Evolutionary conservation across 306 rosid species (phyloP), one percentile per base, ranked within the genome.

Genomic region (Rosa chinensis): DNA sequence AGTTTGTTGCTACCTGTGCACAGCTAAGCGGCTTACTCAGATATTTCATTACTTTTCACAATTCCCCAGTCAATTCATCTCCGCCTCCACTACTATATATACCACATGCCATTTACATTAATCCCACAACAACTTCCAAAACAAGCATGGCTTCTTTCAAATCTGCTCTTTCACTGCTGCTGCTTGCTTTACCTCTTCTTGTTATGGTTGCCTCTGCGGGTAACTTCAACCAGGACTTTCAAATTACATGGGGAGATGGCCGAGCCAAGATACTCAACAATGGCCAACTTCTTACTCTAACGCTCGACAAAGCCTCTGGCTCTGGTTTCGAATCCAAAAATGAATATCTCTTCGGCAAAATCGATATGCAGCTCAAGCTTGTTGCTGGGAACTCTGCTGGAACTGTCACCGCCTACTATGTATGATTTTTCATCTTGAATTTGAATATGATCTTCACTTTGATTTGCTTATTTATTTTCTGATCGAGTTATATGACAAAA

Each of bases 351-450:
- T 90, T 79, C 10, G 93, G 90, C 17, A 83, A 90, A 43, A 87
- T 92, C 10, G 94, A 92, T 9, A 88, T 90, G 91, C 92, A 90
- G 35, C 89, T 92, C 76, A 87, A 92, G 53, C 94, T 92, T 66
- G 93, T 92, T 0, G 67, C 88, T 0, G 90, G 92, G 74, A 90
- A 92, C 74, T 92, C 94, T 9, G 94, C 93, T 0, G 97, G 94
- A 56, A 90, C 90, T 4, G 96, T 91, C 85, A 91, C 92, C 10
- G 86, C 96, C 23, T 91, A 89, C 47, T 91, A 91, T 55, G 96
- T 91, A 83, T 43, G 78, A n/a, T 5, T 40, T 40, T 52, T 39
- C 53, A 56, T 74, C 13, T 52, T 39, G 5, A 42, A 16, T 16
- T 21, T 39, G 3, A 21, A 21, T 67, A n/a, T 20, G 37, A 20